Base-by-base conservation (phyloP, 148 eudicot genomes). In the Hydrangea macrophylla region DNA sequence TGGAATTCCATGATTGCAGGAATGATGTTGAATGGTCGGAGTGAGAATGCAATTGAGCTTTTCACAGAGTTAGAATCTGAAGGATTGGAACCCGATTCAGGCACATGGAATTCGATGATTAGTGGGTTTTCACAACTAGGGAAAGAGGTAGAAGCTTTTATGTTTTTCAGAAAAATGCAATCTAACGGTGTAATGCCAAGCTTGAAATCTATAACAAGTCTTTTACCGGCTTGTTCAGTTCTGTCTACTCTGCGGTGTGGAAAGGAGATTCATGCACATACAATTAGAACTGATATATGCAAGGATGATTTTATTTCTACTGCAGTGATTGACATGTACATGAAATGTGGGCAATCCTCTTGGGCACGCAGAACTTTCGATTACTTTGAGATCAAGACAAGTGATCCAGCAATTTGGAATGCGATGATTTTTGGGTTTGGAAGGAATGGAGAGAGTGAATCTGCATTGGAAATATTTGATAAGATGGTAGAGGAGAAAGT, bases 401-500 rank as follows among this genome's bases (percentile, higher is more conserved):
- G 22, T 6, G 92, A 87, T 68, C 88, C 96, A 44, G 88, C 86
- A 42, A 72, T 87, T 58, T 89, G 90, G 91, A 92, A 89, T 64
- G 91, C 93, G 1, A 85, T 87, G 93, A 89, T 92, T 42, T 82
- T 88, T 50, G 98, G 98, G 28, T 87, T 82, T 73, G 96, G 96
- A 32, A 87, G 78, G 77, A 88, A 89, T 65, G 83, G 98, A 20
- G 76, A 74, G 55, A 64, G 69, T 37, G 85, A 84, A 60, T 69
- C 70, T n/a, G 96, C 93, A 28, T 82, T 90, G 17, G 55, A 79
- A 54, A 70, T 84, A 45, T 90, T 92, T 76, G 45, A 75, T 64
- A 77, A 80, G 65, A 92, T 92, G 98, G 71, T 60, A 51, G 67
- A 76, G 51, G 73, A 75, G 62, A 77, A 78, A 57, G 83, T 84